Percentiles rank a stretch among this genome's conserved stretches.
Evolutionary conservation across 83 land plant species (phyloP).

Genomic region (Thuja plicata): DNA sequence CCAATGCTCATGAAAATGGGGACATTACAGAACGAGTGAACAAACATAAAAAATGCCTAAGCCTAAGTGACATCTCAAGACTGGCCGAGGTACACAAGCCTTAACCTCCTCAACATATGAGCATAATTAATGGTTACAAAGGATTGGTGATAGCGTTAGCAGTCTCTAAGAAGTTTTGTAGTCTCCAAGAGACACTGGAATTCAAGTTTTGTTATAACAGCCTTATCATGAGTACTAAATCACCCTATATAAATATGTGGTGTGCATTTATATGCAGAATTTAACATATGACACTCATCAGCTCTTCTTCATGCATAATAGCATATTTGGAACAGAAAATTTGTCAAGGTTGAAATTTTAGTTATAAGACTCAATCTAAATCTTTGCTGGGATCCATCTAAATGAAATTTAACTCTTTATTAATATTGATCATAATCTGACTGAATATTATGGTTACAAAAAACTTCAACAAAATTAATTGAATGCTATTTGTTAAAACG

Average conservation of each 20-base stretch:
- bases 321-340: too few species aligned
- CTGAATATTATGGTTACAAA: not conserved
- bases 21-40: not conserved
- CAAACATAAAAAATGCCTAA: too few species aligned
- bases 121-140: not conserved
- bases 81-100: not conserved
- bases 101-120: not conserved
- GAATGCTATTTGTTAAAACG: not conserved
- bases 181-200: not conserved
- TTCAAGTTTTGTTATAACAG: not conserved
- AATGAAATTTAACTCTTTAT: not conserved
- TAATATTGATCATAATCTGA: not conserved
- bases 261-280: not conserved
- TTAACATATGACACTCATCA: not conserved
- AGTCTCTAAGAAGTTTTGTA: not conserved
- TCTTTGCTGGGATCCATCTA: not conserved
- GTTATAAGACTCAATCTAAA: not conserved
- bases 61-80: not conserved
- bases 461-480: not conserved
- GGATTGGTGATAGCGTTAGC: not conserved
- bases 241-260: not conserved
- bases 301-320: not conserved
- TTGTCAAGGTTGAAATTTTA: not conserved
- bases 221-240: not conserved
- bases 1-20: too few species aligned